Evolutionary conservation across 2,329 filamentous ascomycete genomes (phyloP), one percentile per base, ranked within the genome.

Genomic region (Aschersonia sp.): DNA sequence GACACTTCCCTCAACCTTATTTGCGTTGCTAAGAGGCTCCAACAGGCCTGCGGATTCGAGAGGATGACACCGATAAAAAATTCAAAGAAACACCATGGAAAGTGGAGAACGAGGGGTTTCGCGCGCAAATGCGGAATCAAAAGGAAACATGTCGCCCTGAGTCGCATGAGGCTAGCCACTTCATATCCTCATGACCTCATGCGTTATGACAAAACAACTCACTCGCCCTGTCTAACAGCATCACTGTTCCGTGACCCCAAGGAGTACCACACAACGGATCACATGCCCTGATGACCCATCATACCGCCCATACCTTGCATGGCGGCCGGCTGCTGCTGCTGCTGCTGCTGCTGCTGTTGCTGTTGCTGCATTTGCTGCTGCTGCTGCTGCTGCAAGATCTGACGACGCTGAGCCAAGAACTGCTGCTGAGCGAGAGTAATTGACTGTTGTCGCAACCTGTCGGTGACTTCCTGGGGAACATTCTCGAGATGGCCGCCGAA

Each of bases 221-320:
- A 37, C 12, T 37, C 35, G 8, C 35, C 35, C 12, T 37, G 35
- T 37, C 35, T 4, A 12, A 37, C 8, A 37, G 12, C 35, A 12
- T 12, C 8, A 37, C 8, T 37, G 9, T n/a, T 14, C n/a, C 9
- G 5, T 10, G 12, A 10, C 40, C 40, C 2, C 40, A 29, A 7
- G 40, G 22, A 11, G 40, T 5, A 42, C 40, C 7, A 8, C 30
- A 29, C 41, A 35, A 9, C 40, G 43, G 37, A 45, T 58, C 64
- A 71, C 68, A 73, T 72, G 40, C 68, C 69, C 53, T 73, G 69
- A 22, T 65, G 64, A 10, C 68, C 68, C 70, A 74, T 73, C 68
- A 78, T 76, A 30, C 68, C 66, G 47, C 70, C 67, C 68, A 77
- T 75, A 6, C 69, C 69, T 50, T 75, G 70, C 65, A 76, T 70